Percentiles rank a stretch among this genome's conserved stretches.
These are phyloP conservation scores for Santalum album DNA, from an alignment of 164 flowering plant species.

Conservation along the genomic window DNA sequence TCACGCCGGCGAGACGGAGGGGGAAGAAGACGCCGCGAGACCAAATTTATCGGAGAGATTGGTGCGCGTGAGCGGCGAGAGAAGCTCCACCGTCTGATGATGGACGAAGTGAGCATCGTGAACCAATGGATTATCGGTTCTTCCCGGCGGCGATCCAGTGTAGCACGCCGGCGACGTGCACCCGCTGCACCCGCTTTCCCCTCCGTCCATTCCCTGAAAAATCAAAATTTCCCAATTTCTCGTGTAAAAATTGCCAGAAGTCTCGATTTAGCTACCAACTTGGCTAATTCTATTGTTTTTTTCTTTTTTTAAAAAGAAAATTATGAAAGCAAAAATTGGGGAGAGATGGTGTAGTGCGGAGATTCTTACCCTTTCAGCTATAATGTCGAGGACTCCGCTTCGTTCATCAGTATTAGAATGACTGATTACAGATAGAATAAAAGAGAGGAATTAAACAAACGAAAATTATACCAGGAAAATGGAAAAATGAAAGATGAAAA, in stretches of 20 bases:
- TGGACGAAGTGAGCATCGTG: slow-evolving; percentile 41
- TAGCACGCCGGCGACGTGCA: slow-evolving; percentile 26
- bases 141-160: slow-evolving; percentile 51
- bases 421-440: too few species aligned
- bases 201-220: slow-evolving; percentile 20
- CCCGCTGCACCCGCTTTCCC: slow-evolving; percentile 19
- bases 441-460: too few species aligned
- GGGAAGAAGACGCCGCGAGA: slow-evolving; percentile 21
- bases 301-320: background rate
- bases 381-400: slow-evolving; percentile 23
- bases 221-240: too few species aligned
- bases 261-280: too few species aligned
- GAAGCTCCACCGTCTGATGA: slow-evolving; percentile 27
- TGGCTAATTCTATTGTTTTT: too few species aligned
- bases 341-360: too few species aligned
- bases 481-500: too few species aligned
- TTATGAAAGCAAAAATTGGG: background rate
- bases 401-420: slow-evolving; percentile 28
- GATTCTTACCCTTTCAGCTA: slow-evolving; percentile 32
- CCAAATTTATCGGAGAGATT: slow-evolving; percentile 27
- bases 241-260: too few species aligned
- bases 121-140: slow-evolving; percentile 48
- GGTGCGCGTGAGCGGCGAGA: slow-evolving; percentile 28
- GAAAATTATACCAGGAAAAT: too few species aligned
- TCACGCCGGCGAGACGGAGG: too few species aligned